Base-by-base conservation (phyloP, 2,329 filamentous ascomycete species). In the Calycina marina region DNA sequence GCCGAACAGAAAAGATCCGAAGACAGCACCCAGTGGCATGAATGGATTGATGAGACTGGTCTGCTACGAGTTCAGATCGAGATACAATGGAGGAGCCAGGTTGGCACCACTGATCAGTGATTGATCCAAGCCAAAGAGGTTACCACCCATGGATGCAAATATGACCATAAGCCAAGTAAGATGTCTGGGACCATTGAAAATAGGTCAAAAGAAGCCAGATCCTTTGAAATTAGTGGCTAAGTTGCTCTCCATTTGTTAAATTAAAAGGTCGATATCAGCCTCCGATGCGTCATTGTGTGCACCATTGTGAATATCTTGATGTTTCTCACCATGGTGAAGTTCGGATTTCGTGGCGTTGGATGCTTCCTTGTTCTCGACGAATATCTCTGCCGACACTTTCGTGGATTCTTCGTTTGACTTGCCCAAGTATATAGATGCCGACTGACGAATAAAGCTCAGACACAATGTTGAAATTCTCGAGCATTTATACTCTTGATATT, bases 61-160 rank as follows among this genome's bases (percentile, higher is more conserved):
- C 47, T 80, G 63, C 3, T 60, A 57, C 2, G 59, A 55, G 4
- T 63, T 56, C 18, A 82, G 60, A 14, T 57, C 47, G 1, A 82
- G 58, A 27, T 43, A 46, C 14, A 16, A 18, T 3, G 77, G 77
- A 27, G 82, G 58, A 49, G 68, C 77, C 4, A 82, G 58, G 46
- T 77, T 76, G 30, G 77, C 77, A 32, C 77, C 77, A 9, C 68
- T 75, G 45, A 83, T 83, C 35, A 82, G 59, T 28, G 71, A 77
- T 54, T 83, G 77, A 47, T 83, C 77, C 13, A 83, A 62, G 38
- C 77, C 77, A 2, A 73, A 79, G 1, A 82, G 65, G 14, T 83
- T 58, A 49, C 77, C 77, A 30, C 77, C 77, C 72, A 82, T 78
- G 11, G 72, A 77, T n/a, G 77, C 77, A 44, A 82, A 82, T 8